Evolutionary conservation across 2,329 filamentous ascomycete genomes (phyloP).

Genomic region (Beauveria asiatica): DNA sequence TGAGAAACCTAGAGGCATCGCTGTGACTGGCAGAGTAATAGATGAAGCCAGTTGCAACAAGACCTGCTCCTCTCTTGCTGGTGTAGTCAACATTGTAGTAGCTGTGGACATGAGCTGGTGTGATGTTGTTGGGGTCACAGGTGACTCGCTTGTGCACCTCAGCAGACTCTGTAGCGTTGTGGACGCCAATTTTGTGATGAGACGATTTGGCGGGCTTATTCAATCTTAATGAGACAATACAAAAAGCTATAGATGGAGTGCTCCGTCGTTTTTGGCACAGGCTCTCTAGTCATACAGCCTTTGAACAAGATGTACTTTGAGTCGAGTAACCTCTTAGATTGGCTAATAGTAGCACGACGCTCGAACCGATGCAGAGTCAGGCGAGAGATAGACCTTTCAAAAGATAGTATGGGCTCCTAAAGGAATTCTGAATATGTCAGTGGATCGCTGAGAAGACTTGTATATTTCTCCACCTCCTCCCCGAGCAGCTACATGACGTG

Average conservation of each 20-base stretch:
- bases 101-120: slow-evolving; percentile 7
- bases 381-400: too few species aligned
- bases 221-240: slow-evolving; percentile 1
- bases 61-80: not conserved
- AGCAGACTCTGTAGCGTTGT: not conserved
- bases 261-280: slow-evolving; percentile 4
- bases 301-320: not conserved
- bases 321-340: not conserved
- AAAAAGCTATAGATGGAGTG: slow-evolving; percentile 12
- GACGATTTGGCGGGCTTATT: too few species aligned
- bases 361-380: not conserved
- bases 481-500: slow-evolving; percentile 19
- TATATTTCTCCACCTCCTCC: slow-evolving; percentile 17
- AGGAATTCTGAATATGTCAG: too few species aligned
- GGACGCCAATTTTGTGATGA: not conserved
- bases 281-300: not conserved
- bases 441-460: not conserved
- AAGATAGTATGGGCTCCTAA: too few species aligned
- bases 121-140: slow-evolving; percentile 3
- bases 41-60: slow-evolving; percentile 9
- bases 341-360: not conserved
- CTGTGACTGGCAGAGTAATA: slow-evolving; percentile 6
- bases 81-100: slow-evolving; percentile 11
- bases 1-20: slow-evolving; percentile 1
- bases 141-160: not conserved